These are phyloP conservation scores for Suillus variegatus DNA, from an alignment of 768 basidiomycete genomes.

Conservation along the genomic window DNA sequence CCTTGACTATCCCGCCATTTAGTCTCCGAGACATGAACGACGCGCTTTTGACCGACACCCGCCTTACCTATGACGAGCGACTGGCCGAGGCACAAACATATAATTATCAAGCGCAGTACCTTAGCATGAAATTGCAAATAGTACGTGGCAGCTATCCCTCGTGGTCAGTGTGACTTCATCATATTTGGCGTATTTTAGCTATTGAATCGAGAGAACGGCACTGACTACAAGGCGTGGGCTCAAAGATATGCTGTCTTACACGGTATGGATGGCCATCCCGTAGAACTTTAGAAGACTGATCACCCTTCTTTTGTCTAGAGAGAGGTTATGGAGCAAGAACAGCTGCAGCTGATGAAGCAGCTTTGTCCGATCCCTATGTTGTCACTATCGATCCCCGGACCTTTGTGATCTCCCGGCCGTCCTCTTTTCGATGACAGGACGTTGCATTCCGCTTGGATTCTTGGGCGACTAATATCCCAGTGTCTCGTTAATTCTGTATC, in stretches of 20 bases:
- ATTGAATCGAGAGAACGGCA: neutral
- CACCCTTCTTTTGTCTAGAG: neutral
- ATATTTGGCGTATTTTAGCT: neutral
- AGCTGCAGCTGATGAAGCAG: neutral
- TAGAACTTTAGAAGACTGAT: neutral
- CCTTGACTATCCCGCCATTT: neutral
- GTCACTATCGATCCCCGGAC: neutral
- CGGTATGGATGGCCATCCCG: neutral
- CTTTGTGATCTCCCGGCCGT: neutral
- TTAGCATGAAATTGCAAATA: neutral
- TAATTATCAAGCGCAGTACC: neutral
- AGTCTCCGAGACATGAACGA: neutral
- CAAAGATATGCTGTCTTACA: neutral
- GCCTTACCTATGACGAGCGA: neutral
- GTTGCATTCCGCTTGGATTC: neutral
- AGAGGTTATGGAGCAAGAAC: conserved; percentile 4
- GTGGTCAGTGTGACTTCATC: neutral
- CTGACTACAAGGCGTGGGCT: neutral
- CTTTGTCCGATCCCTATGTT: neutral
- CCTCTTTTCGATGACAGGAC: neutral
- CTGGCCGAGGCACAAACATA: neutral
- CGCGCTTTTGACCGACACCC: neutral
- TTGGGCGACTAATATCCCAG: neutral
- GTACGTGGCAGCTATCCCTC: neutral
- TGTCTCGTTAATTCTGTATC: neutral